These are phyloP conservation scores for Nannochloropsis oceanica DNA, from an alignment of 108 stramenopile species.

Conservation along the genomic window DNA sequence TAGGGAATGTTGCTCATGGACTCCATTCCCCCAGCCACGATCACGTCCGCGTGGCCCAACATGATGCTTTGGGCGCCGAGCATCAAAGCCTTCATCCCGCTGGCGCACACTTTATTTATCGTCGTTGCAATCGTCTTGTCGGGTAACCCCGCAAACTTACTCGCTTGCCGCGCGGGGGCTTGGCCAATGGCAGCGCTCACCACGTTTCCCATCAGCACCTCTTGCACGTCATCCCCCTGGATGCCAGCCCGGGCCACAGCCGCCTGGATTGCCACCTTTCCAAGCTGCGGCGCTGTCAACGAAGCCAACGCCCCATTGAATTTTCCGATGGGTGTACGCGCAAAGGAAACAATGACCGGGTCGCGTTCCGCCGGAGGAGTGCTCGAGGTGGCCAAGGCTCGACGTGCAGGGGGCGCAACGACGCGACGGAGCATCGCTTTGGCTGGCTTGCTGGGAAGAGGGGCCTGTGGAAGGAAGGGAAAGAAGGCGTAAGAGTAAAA, in stretches of 20 bases:
- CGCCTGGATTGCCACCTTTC: constrained; percentile 52
- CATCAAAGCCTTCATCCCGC: constrained; percentile 73
- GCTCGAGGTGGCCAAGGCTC: not conserved
- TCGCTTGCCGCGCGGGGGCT: constrained; percentile 63
- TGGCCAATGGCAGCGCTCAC: constrained; percentile 85
- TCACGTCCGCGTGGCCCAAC: constrained; percentile 34
- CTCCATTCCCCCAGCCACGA: constrained; percentile 89
- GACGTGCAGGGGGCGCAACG: no score
- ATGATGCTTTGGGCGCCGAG: constrained; percentile 31
- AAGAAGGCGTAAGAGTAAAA: no score
- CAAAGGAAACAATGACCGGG: constrained; percentile 61
- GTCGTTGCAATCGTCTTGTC: constrained; percentile 38
- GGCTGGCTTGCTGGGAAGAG: no score
- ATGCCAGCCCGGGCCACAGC: constrained; percentile 31
- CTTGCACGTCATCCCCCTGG: constrained; percentile 39
- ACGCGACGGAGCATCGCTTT: no score
- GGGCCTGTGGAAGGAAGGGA: no score
- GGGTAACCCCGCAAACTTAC: constrained; percentile 39
- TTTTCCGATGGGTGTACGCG: constrained; percentile 84
- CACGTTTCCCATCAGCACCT: constrained; percentile 87
- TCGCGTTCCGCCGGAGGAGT: not conserved
- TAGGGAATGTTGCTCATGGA: constrained; percentile 90
- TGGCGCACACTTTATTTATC: constrained; percentile 91
- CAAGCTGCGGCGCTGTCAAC: constrained; percentile 67
- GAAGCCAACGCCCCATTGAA: constrained; percentile 59